Base-by-base conservation (phyloP, 176 grass and related monocot species). In the Urochloa ruziziensis region DNA sequence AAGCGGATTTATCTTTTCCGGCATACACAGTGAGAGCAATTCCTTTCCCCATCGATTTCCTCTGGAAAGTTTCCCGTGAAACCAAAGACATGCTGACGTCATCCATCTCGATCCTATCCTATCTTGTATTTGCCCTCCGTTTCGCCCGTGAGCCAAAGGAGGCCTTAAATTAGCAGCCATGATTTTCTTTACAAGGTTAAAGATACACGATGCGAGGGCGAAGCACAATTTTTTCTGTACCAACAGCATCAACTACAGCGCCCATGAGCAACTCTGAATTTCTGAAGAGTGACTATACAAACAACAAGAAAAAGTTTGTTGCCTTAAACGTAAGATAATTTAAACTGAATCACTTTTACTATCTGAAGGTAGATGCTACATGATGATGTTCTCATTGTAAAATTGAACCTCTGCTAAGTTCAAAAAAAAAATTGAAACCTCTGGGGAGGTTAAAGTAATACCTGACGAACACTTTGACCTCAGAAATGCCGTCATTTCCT, bases 401-500 rank as follows among this genome's bases (percentile, higher is more conserved):
- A 74, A 1, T 7, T n/a, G n/a, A n/a, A 21, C n/a, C n/a, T n/a
- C n/a, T n/a, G n/a, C n/a, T n/a, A n/a, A n/a, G n/a, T n/a, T n/a
- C n/a, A n/a, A n/a, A n/a, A n/a, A n/a, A n/a, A n/a, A n/a, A n/a
- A n/a, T n/a, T n/a, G n/a, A 54, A 54, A 40, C 0, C n/a, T 53
- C 1, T 32, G 6, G 46, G n/a, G 58, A 52, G 4, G 17, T 5
- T 18, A 52, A 43, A 24, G 5, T n/a, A 32, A 14, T 81, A 91
- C 89, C 89, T 85, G 85, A 73, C 2, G 85, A 81, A 61, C 75
- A 91, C 70, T 77, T 88, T 12, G n/a, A n/a, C n/a, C n/a, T n/a
- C n/a, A n/a, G n/a, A n/a, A n/a, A n/a, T n/a, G n/a, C n/a, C n/a
- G n/a, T 85, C 89, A 91, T 91, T 43, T 75, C 75, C 17, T 69